Conservation (phyloP, 202 grass and related monocot genomes). For the Digitaria exilis region DNA sequence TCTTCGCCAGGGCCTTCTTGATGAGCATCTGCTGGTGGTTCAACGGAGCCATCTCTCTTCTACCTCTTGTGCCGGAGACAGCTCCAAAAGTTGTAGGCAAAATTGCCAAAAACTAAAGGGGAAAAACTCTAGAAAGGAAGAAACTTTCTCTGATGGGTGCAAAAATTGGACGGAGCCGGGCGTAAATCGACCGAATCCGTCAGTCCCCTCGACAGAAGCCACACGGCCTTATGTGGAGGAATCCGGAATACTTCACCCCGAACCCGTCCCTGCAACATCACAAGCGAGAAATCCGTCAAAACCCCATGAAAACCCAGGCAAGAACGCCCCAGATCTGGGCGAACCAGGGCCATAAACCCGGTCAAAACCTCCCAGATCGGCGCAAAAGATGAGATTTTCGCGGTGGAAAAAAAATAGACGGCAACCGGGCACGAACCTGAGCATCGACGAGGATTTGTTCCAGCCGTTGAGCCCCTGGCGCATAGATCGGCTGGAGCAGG, state of each 20-base stretch:
- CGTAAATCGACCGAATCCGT: slow-evolving; percentile 52
- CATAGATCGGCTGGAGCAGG: slow-evolving; percentile 61
- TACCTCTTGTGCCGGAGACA: slow-evolving; percentile 23
- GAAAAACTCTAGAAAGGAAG: slow-evolving; percentile 27
- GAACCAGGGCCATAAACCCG: slow-evolving; percentile 4
- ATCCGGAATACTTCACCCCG: slow-evolving; percentile 95
- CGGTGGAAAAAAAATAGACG: not conserved
- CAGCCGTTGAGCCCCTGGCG: slow-evolving; percentile 52
- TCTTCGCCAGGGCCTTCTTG: slow-evolving; percentile 53
- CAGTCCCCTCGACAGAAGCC: slow-evolving; percentile 63
- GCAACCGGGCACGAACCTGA: slow-evolving; percentile 40
- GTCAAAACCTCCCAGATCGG: slow-evolving; percentile 40
- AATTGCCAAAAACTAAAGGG: slow-evolving; percentile 54
- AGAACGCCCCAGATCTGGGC: slow-evolving; percentile 49
- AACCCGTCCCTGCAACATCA: slow-evolving; percentile 72
- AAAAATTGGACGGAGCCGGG: slow-evolving; percentile 56
- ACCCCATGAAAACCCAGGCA: slow-evolving; percentile 32
- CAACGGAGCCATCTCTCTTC: slow-evolving; percentile 46
- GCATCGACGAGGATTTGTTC: slow-evolving; percentile 79
- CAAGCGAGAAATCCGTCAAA: slow-evolving; percentile 24
- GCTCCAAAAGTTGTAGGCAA: slow-evolving; percentile 43
- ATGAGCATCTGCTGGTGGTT: slow-evolving; percentile 31
- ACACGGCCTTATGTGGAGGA: slow-evolving; percentile 87
- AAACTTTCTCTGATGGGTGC: slow-evolving; percentile 27
- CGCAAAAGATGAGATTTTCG: not conserved